phyloP scores from a whole-genome alignment of 306 rosid species.

The Cucurbita moschata region DNA sequence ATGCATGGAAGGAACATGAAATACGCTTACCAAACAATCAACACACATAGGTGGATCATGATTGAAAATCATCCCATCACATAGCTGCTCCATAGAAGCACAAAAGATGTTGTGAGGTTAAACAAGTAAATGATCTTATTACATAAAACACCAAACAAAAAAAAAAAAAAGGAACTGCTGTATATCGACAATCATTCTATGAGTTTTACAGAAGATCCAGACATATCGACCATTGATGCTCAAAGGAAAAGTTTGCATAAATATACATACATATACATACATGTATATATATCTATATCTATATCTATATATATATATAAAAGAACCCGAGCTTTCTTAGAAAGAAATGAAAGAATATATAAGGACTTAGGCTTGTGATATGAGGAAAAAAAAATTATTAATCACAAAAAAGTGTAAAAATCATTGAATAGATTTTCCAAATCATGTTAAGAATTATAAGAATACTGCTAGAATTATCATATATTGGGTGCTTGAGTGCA shows the following conservation, averaged over 20 bases:
- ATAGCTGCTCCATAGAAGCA: conserved; percentile 58
- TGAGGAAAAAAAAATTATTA: not conserved
- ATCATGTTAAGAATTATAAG: not conserved
- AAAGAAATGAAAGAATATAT: no score
- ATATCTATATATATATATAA: no score
- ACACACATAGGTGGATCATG: conserved; percentile 73
- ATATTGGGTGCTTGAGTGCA: not conserved
- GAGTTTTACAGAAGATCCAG: no score
- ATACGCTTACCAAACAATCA: conserved; percentile 64
- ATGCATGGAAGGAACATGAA: conserved; percentile 3
- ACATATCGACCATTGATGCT: no score
- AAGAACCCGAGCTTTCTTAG: no score
- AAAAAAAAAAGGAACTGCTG: not conserved
- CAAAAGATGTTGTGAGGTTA: conserved; percentile 16
- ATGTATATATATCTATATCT: no score
- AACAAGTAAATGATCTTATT: not conserved
- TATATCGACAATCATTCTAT: no score
- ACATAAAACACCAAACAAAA: no score
- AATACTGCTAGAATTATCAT: not conserved
- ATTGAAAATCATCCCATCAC: conserved; percentile 84
- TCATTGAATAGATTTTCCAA: not conserved
- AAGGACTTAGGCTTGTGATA: no score
- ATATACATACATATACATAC: no score
- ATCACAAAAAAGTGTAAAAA: not conserved
- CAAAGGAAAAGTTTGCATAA: no score